These are phyloP conservation scores for Antitrichia curtipendula DNA, from an alignment of 225 moss, liverwort and hornwort genomes.

Conservation along the genomic window DNA sequence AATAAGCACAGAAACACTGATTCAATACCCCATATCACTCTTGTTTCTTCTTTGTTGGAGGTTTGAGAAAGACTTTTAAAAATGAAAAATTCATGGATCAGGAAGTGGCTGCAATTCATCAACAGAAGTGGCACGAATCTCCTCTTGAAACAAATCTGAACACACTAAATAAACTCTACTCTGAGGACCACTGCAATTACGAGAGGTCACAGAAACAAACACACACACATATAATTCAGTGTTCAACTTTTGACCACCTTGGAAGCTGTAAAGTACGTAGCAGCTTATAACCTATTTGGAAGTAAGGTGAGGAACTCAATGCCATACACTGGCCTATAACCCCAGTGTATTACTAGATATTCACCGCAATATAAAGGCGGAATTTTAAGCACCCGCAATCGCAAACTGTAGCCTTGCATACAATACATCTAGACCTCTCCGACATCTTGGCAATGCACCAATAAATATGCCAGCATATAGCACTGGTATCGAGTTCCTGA, in stretches of 20 bases:
- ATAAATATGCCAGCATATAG: not conserved
- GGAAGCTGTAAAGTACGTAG: not conserved
- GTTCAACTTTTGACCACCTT: not conserved
- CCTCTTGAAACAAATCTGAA: not conserved
- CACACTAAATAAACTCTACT: no score
- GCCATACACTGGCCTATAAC: not conserved
- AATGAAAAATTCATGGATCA: not conserved
- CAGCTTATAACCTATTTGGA: not conserved
- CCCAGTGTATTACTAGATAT: not conserved
- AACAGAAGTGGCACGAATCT: not conserved
- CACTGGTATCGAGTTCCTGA: not conserved
- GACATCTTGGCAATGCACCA: not conserved
- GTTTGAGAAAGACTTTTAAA: not conserved
- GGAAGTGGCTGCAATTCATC: not conserved
- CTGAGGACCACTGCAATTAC: not conserved
- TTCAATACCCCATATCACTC: not conserved
- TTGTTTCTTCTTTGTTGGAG: not conserved
- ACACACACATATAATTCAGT: no score
- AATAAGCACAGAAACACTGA: no score
- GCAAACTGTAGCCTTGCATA: not conserved
- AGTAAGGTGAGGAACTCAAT: not conserved
- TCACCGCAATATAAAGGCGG: not conserved
- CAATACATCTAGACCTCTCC: not conserved
- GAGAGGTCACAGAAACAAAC: no score
- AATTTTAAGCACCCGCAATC: not conserved